A percentile compares a stretch with the other conserved stretches of the same genome.
These are phyloP conservation scores for Golovinomyces cichoracearum DNA, from an alignment of 2,329 filamentous ascomycete genomes.

Conservation along the genomic window DNA sequence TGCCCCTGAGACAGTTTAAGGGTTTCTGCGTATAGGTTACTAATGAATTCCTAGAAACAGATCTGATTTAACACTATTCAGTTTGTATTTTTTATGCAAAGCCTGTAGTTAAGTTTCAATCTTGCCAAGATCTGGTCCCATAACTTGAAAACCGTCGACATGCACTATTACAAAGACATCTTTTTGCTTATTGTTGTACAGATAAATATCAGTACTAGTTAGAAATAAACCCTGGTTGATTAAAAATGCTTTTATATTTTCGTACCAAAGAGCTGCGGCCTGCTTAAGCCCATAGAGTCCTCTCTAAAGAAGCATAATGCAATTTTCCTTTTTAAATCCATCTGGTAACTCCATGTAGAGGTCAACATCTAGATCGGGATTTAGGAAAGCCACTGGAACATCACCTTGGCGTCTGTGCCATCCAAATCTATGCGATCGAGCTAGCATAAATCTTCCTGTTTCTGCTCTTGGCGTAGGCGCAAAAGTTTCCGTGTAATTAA, in stretches of 20 bases:
- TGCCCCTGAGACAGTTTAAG: neutral
- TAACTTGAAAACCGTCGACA: neutral
- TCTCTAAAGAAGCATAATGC: neutral
- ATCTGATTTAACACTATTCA: neutral
- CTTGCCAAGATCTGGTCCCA: neutral
- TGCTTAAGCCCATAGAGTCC: neutral
- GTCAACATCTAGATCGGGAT: no score
- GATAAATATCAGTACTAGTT: neutral
- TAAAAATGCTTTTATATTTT: neutral
- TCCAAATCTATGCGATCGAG: neutral
- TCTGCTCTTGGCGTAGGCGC: neutral
- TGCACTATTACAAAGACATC: neutral
- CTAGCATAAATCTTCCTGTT: neutral
- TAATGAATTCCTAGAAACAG: neutral
- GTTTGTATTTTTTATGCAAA: neutral
- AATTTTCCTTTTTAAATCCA: neutral
- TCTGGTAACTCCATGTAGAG: neutral
- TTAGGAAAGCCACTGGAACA: neutral
- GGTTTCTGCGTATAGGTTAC: neutral
- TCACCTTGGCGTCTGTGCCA: neutral
- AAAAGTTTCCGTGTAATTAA: neutral
- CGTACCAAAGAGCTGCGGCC: neutral
- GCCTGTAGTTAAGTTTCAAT: neutral
- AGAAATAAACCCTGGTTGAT: neutral
- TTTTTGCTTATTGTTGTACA: neutral